Base-by-base conservation (phyloP, 768 basidiomycete species). In the Tricholomella constricta region DNA sequence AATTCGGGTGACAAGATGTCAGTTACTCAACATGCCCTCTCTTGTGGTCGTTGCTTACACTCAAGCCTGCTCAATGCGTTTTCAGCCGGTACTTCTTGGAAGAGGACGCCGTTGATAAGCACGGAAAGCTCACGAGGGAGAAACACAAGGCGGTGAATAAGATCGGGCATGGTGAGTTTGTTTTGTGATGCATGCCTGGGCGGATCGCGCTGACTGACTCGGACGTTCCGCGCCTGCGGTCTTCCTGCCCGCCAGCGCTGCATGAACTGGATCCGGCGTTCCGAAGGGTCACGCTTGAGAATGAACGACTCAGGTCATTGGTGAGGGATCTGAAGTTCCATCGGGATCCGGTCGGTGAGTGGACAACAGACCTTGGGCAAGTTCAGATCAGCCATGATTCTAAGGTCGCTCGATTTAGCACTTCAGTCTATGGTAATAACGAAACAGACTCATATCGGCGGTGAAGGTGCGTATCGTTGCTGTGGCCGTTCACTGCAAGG, bases 401-500 rank as follows among this genome's bases (percentile, higher is more conserved):
- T 36, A 12, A 27, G 17, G 22, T 36, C 19, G 34, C 3, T 35
- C 8, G 19, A 4, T 40, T 50, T 22, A 89, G 94, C 91, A 2
- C 74, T 95, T 27, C 94, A 96, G 65, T 92, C 90, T 2, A 97
- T 97, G 94, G 77, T 96, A 27, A 99, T 98, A 55, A 94, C 88
- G 62, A 98, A 98, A 70, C 94, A 98, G 65, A 85, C 91, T 4
- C 78, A 87, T 49, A 95, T 98, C 22, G 96, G 97, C 2, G 94
- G 94, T 2, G 85, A 90, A 82, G 94, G 94, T 94, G 51, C 58
- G 73, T 58, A 17, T 15, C 19, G 20, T 50, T 48, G 35, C 9
- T 25, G 34, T 27, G 53, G 26, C 32, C 23, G 26, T 45, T 9
- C 45, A 19, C 17, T 23, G 17, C n/a, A 20, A 40, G 20, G 35